Percentiles rank a stretch among this genome's conserved stretches.
Evolutionary conservation across 2,329 filamentous ascomycete genomes (phyloP).

Genomic region (Epichloe uncinata): DNA sequence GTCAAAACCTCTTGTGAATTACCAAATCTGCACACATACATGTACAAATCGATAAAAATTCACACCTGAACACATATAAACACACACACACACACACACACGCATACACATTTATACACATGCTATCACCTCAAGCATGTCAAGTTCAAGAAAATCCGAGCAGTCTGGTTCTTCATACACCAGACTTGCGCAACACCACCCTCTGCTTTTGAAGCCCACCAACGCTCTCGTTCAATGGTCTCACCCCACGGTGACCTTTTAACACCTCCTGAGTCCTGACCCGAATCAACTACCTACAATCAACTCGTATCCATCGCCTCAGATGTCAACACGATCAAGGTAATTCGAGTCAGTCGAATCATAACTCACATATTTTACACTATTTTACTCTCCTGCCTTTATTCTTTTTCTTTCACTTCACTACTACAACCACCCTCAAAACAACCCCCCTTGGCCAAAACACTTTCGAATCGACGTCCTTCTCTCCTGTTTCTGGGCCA

Average conservation of each 20-base stretch:
- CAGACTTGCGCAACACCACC: background rate
- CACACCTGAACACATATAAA: background rate
- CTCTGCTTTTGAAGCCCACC: background rate
- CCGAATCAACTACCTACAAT: too few species aligned
- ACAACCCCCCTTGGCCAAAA: too few species aligned
- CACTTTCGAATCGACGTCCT: too few species aligned
- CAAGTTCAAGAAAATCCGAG: background rate
- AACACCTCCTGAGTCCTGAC: background rate
- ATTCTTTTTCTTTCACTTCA: too few species aligned
- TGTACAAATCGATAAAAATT: background rate
- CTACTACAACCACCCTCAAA: too few species aligned
- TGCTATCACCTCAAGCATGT: background rate
- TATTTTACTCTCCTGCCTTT: too few species aligned
- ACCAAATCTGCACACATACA: background rate
- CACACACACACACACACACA: background rate
- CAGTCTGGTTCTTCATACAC: background rate
- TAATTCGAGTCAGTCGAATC: too few species aligned
- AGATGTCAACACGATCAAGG: too few species aligned
- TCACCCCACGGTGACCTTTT: background rate
- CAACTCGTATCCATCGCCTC: too few species aligned
- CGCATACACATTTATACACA: background rate
- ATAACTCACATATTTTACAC: too few species aligned
- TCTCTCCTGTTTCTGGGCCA: too few species aligned
- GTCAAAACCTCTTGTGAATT: too few species aligned
- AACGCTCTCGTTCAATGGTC: background rate